These are phyloP conservation scores for Balamuthia mandrillaris DNA, from an alignment of 208 protist species.

Conservation along the genomic window DNA sequence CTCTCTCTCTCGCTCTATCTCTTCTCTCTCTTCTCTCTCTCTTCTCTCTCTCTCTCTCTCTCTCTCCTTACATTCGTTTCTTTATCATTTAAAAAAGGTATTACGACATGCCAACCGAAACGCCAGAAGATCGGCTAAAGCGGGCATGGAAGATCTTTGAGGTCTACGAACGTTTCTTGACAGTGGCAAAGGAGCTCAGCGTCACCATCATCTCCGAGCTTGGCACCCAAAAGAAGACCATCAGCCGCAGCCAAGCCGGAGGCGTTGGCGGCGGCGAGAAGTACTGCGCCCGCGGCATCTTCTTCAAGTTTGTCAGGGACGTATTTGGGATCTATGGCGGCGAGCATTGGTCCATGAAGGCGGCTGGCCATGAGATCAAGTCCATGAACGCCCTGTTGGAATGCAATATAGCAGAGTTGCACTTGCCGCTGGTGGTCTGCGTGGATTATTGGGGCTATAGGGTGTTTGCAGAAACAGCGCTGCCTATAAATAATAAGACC, in stretches of 20 bases:
- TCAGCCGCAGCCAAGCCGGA: background rate
- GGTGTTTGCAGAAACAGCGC: background rate
- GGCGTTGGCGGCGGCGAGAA: background rate
- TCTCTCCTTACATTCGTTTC: background rate
- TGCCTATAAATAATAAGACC: background rate
- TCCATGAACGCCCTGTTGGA: background rate
- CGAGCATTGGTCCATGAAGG: background rate
- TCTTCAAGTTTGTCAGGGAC: slow-evolving; percentile 14
- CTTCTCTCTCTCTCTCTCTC: background rate
- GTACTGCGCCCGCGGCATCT: background rate
- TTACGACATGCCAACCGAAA: background rate
- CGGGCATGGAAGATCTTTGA: background rate
- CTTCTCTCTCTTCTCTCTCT: background rate
- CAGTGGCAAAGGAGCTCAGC: background rate
- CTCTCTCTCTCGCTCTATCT: background rate
- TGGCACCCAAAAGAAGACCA: background rate
- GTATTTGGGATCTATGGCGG: background rate
- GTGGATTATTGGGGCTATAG: background rate
- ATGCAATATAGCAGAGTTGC: background rate
- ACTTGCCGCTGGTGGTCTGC: background rate
- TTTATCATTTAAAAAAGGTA: background rate
- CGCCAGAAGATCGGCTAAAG: background rate
- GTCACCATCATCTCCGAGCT: background rate
- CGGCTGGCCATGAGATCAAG: slow-evolving; percentile 4
- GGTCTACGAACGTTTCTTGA: background rate